Evolutionary conservation across 768 basidiomycete genomes (phyloP).

Genomic region (Panaeolus papilionaceus): DNA sequence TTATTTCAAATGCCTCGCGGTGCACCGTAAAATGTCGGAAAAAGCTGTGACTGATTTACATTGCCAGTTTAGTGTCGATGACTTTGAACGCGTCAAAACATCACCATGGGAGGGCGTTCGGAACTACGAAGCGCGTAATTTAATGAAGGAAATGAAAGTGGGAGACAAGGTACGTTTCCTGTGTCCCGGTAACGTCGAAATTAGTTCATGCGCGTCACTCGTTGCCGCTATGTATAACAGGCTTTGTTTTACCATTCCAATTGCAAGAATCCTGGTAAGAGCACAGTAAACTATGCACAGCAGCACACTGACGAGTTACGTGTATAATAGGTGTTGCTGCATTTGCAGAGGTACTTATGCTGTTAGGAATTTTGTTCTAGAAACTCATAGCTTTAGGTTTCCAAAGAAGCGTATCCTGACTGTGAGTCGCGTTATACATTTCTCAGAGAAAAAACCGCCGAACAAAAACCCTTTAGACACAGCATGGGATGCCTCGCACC

Average conservation of each 20-base stretch:
- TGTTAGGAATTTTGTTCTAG: slow-evolving; percentile 18
- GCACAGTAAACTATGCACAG: not conserved
- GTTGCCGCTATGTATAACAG: slow-evolving; percentile 39
- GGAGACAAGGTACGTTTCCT: slow-evolving; percentile 67
- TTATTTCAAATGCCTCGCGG: not conserved
- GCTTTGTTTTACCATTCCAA: slow-evolving; percentile 90
- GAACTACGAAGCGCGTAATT: slow-evolving; percentile 81
- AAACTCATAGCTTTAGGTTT: slow-evolving; percentile 53
- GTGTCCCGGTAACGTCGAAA: not conserved
- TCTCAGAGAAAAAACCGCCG: not conserved
- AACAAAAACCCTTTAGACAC: slow-evolving; percentile 59
- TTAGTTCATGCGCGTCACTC: not conserved
- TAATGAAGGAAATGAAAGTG: slow-evolving; percentile 81
- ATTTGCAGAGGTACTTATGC: slow-evolving; percentile 69
- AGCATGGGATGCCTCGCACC: slow-evolving; percentile 89
- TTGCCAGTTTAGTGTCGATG: slow-evolving; percentile 81
- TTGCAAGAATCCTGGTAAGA: slow-evolving; percentile 78
- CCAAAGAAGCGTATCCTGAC: slow-evolving; percentile 89
- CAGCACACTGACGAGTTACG: not conserved
- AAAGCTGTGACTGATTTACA: slow-evolving; percentile 13
- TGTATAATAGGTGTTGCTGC: slow-evolving; percentile 68
- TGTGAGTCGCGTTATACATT: slow-evolving; percentile 52
- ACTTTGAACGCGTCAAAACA: slow-evolving; percentile 73
- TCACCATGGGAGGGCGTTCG: slow-evolving; percentile 91
- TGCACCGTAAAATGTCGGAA: not conserved